A percentile compares a stretch with the other conserved stretches of the same genome.
Evolutionary conservation across 2,329 filamentous ascomycete genomes (phyloP).

Genomic region (Ophiostoma ulmi): DNA sequence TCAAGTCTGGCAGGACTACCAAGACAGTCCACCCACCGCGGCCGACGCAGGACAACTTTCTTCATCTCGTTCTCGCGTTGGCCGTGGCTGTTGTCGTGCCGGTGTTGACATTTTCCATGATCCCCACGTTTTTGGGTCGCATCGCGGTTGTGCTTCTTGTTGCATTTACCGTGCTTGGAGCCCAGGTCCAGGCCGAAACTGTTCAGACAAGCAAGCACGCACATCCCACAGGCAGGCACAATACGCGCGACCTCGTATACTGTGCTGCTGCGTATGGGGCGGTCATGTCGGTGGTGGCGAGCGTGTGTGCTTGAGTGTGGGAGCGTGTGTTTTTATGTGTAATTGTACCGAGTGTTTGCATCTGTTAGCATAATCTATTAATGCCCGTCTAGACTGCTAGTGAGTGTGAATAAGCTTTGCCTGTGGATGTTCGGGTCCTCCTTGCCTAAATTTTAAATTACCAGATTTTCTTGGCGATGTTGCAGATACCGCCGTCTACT

Average conservation of each 20-base stretch:
- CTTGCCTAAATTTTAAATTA: not conserved
- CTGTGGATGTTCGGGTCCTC: not conserved
- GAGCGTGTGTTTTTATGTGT: not conserved
- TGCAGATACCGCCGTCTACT: not conserved
- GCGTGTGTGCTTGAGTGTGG: slow-evolving; percentile 7
- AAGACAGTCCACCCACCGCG: not conserved
- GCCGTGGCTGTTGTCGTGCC: slow-evolving; percentile 52
- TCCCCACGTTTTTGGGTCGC: slow-evolving; percentile 53
- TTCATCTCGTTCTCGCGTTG: slow-evolving; percentile 41
- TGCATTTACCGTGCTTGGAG: slow-evolving; percentile 39
- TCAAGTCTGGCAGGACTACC: not conserved
- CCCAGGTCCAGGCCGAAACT: slow-evolving; percentile 20
- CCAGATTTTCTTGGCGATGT: not conserved
- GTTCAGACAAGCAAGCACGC: not conserved
- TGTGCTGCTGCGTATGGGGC: slow-evolving; percentile 24
- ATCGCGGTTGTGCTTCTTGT: slow-evolving; percentile 53
- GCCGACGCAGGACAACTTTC: slow-evolving; percentile 22
- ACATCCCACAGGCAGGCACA: not conserved
- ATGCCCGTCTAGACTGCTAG: not conserved
- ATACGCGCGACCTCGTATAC: slow-evolving; percentile 21
- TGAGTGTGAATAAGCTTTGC: not conserved
- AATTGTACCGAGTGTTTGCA: not conserved
- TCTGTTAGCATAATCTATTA: not conserved
- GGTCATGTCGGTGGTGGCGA: slow-evolving; percentile 25
- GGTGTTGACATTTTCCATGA: slow-evolving; percentile 53